Base-by-base conservation (phyloP, 441 rosid species). In the Populus hybrid region DNA sequence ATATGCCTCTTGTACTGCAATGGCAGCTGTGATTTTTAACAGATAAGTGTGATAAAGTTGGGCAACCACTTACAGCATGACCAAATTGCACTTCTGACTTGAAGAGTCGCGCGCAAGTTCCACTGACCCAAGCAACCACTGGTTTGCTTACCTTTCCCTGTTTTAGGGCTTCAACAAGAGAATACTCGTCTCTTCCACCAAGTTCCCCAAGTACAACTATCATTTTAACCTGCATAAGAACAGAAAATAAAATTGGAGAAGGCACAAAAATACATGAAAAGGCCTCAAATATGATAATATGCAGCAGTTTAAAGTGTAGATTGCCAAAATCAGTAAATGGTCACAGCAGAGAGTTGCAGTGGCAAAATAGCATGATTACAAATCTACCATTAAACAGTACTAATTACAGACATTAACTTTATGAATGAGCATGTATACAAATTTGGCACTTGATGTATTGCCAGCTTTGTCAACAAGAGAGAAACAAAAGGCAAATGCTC, bases 51-150 rank as follows among this genome's bases (percentile, higher is more conserved):
- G 63, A 42, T 67, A 77, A 57, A 77, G 73, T 74, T 63, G 71
- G 68, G 74, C 30, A 50, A 73, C 72, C 73, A 89, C 32, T 30
- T 30, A 30, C 32, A 30, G 32, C 99, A 83, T 95, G 99, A 85
- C 98, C 99, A 85, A 95, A 93, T 82, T 95, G 99, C 61, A 95
- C 99, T 93, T 95, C 98, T 66, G 99, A 95, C 79, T 95, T 95
- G 84, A 95, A 95, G 81, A 95, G 98, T 10, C 88, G 88, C 72
- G 99, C 99, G 84, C 99, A 95, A 72, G 99, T 95, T 84, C 98
- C 96, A 66, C 99, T 95, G 87, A 93, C 99, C 99, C 98, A 95
- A 70, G 98, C 97, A 87, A 95, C 98, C 81, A 95, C 96, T 40
- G 98, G 99, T 83, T 93, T 95, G 81, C 72, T 91, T 79, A 93